These are phyloP conservation scores for Zostera marina DNA, from an alignment of 116 monocot species.

Conservation along the genomic window DNA sequence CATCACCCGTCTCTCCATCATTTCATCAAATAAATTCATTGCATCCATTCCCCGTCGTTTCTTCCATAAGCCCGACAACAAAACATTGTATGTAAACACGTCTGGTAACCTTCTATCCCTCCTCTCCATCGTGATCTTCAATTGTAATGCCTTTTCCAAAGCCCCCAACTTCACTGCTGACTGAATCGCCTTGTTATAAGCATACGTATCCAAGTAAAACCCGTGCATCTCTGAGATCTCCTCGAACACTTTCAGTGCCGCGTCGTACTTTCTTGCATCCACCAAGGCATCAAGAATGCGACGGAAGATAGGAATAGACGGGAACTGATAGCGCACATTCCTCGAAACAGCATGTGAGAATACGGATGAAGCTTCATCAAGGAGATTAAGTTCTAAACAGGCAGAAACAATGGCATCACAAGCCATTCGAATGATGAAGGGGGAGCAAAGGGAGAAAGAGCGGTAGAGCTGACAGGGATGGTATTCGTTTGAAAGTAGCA, in stretches of 20 bases:
- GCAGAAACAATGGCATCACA: constrained; percentile 12
- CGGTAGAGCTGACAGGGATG: constrained; percentile 22
- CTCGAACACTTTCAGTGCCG: constrained; percentile 19
- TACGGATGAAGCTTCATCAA: constrained; percentile 6
- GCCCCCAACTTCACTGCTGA: constrained; percentile 22
- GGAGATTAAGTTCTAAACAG: constrained; percentile 13
- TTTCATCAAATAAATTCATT: constrained; percentile 48
- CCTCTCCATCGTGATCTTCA: constrained; percentile 17
- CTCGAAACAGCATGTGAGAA: constrained; percentile 3
- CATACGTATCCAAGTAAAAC: constrained; percentile 19
- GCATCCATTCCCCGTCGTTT: constrained; percentile 14
- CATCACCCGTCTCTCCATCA: constrained; percentile 17
- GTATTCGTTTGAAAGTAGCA: constrained; percentile 5
- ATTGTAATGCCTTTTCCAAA: constrained; percentile 16
- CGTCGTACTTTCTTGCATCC: constrained; percentile 15
- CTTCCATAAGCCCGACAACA: constrained; percentile 47
- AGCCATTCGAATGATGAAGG: constrained; percentile 3
- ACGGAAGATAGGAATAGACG: constrained; percentile 18
- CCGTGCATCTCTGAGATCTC: constrained; percentile 10
- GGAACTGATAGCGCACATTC: background rate
- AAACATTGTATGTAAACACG: constrained; percentile 39
- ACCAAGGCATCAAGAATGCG: constrained; percentile 38
- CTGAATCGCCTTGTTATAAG: constrained; percentile 43
- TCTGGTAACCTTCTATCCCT: constrained; percentile 19
- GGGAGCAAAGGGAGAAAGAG: constrained; percentile 17